Evolutionary conservation across 1,284 basidiomycete species (phyloP).

Genomic region (Papiliotrema laurentii): DNA sequence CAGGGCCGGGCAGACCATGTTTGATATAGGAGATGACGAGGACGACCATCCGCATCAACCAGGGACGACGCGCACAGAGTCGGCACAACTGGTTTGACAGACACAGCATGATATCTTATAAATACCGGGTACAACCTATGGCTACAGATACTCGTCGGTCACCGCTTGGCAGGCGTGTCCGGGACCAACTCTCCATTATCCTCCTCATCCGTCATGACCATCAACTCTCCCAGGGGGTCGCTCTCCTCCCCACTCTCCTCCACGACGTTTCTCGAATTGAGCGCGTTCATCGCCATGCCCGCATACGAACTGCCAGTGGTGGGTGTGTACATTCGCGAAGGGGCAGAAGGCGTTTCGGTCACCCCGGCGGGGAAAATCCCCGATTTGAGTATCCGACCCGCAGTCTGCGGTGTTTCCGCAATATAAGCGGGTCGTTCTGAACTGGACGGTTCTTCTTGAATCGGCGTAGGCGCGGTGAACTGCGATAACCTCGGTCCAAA

Average conservation of each 20-base stretch:
- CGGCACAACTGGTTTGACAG: background rate
- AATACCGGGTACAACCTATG: background rate
- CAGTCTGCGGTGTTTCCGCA: conserved; percentile 25
- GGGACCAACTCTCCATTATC: conserved; percentile 22
- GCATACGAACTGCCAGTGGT: background rate
- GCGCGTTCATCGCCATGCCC: background rate
- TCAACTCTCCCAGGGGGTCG: conserved; percentile 32
- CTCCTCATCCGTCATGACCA: conserved; percentile 45
- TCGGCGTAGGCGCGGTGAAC: conserved; percentile 27
- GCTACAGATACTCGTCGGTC: background rate
- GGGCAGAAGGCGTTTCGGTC: conserved; percentile 9
- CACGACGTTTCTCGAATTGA: background rate
- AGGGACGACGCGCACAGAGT: background rate
- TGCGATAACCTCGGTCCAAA: conserved; percentile 10
- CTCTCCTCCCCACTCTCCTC: conserved; percentile 21
- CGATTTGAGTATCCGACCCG: conserved; percentile 4
- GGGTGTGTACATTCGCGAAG: background rate
- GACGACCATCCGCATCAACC: conserved; percentile 3
- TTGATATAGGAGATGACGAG: conserved; percentile 26
- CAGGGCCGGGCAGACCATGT: background rate
- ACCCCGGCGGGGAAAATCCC: background rate
- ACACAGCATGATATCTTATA: background rate
- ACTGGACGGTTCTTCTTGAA: conserved; percentile 33
- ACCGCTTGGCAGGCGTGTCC: conserved; percentile 27
- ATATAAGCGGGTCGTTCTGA: conserved; percentile 10